These are phyloP conservation scores for Xanthoconium separans DNA, from an alignment of 1,284 basidiomycete species.

Conservation along the genomic window DNA sequence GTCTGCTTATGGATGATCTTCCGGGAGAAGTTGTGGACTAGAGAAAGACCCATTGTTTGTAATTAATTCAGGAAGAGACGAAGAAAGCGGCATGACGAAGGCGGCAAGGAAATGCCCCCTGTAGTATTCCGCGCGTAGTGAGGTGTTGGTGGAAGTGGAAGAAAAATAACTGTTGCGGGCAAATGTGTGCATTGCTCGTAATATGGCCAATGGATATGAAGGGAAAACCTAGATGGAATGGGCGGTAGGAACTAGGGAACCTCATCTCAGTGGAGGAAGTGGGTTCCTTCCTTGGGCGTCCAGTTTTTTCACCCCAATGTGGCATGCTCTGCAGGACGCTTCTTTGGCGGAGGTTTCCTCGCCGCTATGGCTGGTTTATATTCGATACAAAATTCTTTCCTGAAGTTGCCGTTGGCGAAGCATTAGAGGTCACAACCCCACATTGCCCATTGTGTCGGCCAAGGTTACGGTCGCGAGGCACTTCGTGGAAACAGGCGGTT, in stretches of 20 bases:
- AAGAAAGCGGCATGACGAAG: conserved; percentile 34
- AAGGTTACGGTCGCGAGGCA: conserved; percentile 60
- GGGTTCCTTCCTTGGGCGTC: conserved; percentile 46
- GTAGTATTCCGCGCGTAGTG: conserved; percentile 38
- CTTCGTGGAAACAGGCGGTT: conserved; percentile 76
- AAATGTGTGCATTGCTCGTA: conserved; percentile 54
- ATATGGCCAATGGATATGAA: conserved; percentile 58
- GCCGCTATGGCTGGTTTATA: conserved; percentile 41
- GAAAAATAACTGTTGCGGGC: conserved; percentile 66
- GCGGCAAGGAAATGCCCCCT: conserved; percentile 20
- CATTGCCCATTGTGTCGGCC: conserved; percentile 78
- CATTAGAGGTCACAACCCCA: conserved; percentile 71
- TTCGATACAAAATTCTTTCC: conserved; percentile 67
- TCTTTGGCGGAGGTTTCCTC: conserved; percentile 39
- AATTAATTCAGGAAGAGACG: conserved; percentile 57
- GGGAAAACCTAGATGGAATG: conserved; percentile 53
- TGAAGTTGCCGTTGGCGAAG: conserved; percentile 68
- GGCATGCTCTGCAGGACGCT: conserved; percentile 39
- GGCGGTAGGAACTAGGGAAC: conserved; percentile 33
- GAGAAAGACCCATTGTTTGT: conserved; percentile 67
- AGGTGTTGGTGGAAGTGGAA: conserved; percentile 56
- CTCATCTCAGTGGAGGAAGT: conserved; percentile 27
- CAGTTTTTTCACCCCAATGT: conserved; percentile 41
- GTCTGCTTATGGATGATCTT: conserved; percentile 25
- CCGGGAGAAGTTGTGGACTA: conserved; percentile 54